Evolutionary conservation across 106 monocot genomes (phyloP), one percentile per base, ranked within the genome.

Genomic region (Acorus calamus): DNA sequence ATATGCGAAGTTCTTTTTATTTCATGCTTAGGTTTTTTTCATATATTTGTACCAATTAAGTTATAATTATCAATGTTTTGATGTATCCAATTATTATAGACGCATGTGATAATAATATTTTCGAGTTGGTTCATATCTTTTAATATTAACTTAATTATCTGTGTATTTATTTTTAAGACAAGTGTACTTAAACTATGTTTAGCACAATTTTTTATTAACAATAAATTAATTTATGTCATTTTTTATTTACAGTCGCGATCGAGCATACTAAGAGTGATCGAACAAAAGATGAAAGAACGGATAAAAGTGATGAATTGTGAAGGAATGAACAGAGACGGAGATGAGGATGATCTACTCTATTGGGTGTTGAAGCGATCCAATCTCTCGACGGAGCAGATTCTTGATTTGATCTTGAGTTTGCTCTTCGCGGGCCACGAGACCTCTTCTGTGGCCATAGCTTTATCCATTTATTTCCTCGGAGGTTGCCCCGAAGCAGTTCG

Each of bases 361-460:
- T 85, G 82, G 98, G 85, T 79, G 9, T 43, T 86, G 56, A 85
- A 80, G 53, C 73, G 92, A 28, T 83, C 87, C 6, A 73, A 71
- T 59, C 77, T 99, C 0, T 81, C 83, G 4, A 88, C 76, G 53
- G 98, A 99, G 53, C 98, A 99, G 56, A 88, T 99, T 42, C 79
- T 86, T 9, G 98, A 99, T 57, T 69, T 99, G 8, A 60, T 92
- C 8, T 76, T 96, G n/a, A 99, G 98, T 68, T 49, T 99, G 67
- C 88, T 99, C 7, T 92, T 99, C 42, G 98, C 98, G 0, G 98
- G 98, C 44, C 88, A 99, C n/a, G 98, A 99, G 75, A 99, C 98
- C 13, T 88, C 98, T 3, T 85, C 98, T 1, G 75, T 81, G 54
- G 80, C 98, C 14, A 74, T 99, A 52, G 68, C 92, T 14, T 68